A percentile compares a stretch with the other conserved stretches of the same genome.
phyloP scores from a whole-genome alignment of 352 stramenopile species.

The Globisporangium spinosum region DNA sequence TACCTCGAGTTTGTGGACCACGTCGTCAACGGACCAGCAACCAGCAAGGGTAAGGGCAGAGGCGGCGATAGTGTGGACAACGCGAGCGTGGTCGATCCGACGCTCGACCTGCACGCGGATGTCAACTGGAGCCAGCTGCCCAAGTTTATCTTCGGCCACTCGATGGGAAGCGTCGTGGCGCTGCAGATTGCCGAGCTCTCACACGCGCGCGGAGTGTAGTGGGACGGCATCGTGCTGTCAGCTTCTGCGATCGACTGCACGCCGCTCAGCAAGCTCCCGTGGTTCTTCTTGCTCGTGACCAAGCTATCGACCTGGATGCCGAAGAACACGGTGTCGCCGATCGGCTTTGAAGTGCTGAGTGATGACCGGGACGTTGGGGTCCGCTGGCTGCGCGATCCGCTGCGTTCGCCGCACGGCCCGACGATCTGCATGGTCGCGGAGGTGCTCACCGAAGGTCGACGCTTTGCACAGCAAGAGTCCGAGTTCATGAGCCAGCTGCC shows the following conservation, averaged over 20 bases:
- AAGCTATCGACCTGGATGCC: slow-evolving; percentile 30
- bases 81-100: slow-evolving; percentile 22
- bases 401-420: slow-evolving; percentile 29
- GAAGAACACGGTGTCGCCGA: slow-evolving; percentile 26
- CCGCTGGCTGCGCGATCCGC: slow-evolving; percentile 30
- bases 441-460: slow-evolving; percentile 25
- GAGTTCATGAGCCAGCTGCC: slow-evolving; percentile 25
- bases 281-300: slow-evolving; percentile 18
- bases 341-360: slow-evolving; percentile 28
- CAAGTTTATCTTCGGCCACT: slow-evolving; percentile 54
- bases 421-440: slow-evolving; percentile 23
- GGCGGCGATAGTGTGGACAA: slow-evolving; percentile 10
- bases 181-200: slow-evolving; percentile 30
- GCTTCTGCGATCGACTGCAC: slow-evolving; percentile 31
- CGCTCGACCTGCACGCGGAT: slow-evolving; percentile 30
- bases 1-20: slow-evolving; percentile 52
- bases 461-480: slow-evolving; percentile 21
- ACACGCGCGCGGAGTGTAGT: slow-evolving; percentile 21
- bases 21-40: slow-evolving; percentile 22
- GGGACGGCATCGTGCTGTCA: slow-evolving; percentile 43
- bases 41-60: not conserved
- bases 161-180: slow-evolving; percentile 46
- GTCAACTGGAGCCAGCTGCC: slow-evolving; percentile 37
- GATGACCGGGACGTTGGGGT: slow-evolving; percentile 28
- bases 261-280: slow-evolving; percentile 19